phyloP scores from a whole-genome alignment of 192 early-diverging fungal genomes.

The Funneliformis mosseae region DNA sequence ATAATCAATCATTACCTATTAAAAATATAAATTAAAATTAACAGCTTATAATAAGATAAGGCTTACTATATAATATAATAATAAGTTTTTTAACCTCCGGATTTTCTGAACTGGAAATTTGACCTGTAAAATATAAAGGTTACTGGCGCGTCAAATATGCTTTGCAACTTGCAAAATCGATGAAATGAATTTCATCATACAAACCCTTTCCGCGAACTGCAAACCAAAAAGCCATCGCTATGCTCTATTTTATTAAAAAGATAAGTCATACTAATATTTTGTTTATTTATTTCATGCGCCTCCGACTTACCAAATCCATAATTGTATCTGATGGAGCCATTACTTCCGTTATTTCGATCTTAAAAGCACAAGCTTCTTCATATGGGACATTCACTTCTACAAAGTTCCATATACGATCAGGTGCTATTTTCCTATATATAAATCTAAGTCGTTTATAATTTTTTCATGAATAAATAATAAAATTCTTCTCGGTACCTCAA shows the following conservation, averaged over 20 bases:
- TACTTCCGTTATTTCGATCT: conserved; percentile 64
- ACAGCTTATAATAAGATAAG: too few species aligned
- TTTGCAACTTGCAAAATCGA: neutral
- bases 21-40: neutral
- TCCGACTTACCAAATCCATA: conserved; percentile 79
- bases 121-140: conserved; percentile 10
- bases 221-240: conserved; percentile 97
- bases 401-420: conserved; percentile 84
- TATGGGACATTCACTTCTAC: conserved; percentile 88
- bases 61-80: too few species aligned
- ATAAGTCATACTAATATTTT: neutral
- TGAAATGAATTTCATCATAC: neutral
- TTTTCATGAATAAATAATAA: neutral
- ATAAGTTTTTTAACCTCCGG: neutral
- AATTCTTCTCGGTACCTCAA: conserved; percentile 37
- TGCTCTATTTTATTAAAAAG: conserved; percentile 66
- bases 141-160: neutral
- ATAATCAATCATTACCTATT: conserved; percentile 49
- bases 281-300: neutral
- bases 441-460: conserved; percentile 38
- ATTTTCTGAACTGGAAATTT: conserved; percentile 10
- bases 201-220: conserved; percentile 77
- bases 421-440: conserved; percentile 56
- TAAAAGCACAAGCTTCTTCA: conserved; percentile 57
- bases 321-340: conserved; percentile 85